These are phyloP conservation scores for Tricholoma furcatifolium DNA, from an alignment of 768 basidiomycete species.

Conservation along the genomic window DNA sequence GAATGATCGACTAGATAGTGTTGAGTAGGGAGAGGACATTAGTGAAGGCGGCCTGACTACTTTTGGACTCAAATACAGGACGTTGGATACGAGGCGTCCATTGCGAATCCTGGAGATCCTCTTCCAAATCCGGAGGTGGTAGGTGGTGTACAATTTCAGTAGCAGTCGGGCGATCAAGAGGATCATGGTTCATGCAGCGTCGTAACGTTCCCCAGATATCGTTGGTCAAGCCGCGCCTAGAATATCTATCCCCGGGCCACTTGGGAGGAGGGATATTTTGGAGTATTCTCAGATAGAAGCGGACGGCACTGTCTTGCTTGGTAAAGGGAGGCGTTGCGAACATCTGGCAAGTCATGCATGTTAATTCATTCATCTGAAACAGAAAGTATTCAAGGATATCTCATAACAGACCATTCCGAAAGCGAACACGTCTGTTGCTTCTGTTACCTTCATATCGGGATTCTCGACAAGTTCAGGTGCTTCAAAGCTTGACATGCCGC, in stretches of 20 bases:
- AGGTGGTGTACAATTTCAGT: background rate
- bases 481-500: constrained; percentile 30
- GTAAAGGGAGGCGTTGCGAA: background rate
- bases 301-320: background rate
- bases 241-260: background rate
- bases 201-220: background rate
- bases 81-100: constrained; percentile 3
- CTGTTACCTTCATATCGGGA: background rate
- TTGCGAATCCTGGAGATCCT: background rate
- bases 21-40: background rate
- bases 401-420: constrained; percentile 9
- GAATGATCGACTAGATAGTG: too few species aligned
- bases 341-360: background rate
- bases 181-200: background rate
- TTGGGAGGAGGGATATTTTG: background rate
- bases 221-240: background rate
- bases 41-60: background rate
- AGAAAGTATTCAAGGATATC: background rate
- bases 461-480: constrained; percentile 32
- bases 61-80: background rate
- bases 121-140: background rate
- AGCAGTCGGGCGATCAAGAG: background rate
- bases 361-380: background rate
- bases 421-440: constrained; percentile 4
- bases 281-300: background rate